Conservation (phyloP, 352 stramenopile species). For the Globisporangium yorkense region DNA sequence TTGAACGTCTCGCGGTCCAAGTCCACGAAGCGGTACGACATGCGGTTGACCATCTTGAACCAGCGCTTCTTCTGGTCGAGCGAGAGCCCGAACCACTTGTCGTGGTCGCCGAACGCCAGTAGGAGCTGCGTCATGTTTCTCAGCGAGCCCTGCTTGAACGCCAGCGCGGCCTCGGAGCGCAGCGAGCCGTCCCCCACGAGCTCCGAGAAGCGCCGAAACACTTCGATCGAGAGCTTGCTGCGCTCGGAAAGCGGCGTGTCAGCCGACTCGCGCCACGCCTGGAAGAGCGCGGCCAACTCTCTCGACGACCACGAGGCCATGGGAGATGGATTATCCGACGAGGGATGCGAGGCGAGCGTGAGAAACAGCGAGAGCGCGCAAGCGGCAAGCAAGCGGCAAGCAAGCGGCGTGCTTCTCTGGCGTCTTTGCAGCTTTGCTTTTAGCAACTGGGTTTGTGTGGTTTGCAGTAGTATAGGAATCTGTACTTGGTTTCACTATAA, state of each 20-base stretch:
- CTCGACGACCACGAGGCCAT: conserved; percentile 11
- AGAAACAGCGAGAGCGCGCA: background rate
- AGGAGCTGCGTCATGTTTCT: conserved; percentile 14
- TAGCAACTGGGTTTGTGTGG: too few relatives aligned
- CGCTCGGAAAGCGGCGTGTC: conserved; percentile 11
- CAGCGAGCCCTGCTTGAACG: conserved; percentile 13
- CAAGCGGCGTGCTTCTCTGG: too few relatives aligned
- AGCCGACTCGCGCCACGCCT: conserved; percentile 12
- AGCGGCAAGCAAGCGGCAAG: background rate
- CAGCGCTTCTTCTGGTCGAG: conserved; percentile 13
- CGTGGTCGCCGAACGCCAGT: conserved; percentile 12
- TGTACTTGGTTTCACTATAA: too few relatives aligned
- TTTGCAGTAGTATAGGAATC: too few relatives aligned
- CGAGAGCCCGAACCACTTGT: conserved; percentile 11
- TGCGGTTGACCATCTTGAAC: conserved; percentile 16
- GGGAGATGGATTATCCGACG: background rate
- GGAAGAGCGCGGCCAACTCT: conserved; percentile 12
- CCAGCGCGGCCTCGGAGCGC: conserved; percentile 9
- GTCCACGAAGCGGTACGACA: conserved; percentile 15
- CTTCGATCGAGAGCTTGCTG: conserved; percentile 11
- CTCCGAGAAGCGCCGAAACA: conserved; percentile 12
- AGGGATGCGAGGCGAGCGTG: too few relatives aligned
- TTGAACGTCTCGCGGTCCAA: conserved; percentile 8
- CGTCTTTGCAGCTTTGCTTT: too few relatives aligned
- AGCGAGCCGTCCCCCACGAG: conserved; percentile 4